Conservation (phyloP, 768 basidiomycete genomes). For the Lactarius evosmus region DNA sequence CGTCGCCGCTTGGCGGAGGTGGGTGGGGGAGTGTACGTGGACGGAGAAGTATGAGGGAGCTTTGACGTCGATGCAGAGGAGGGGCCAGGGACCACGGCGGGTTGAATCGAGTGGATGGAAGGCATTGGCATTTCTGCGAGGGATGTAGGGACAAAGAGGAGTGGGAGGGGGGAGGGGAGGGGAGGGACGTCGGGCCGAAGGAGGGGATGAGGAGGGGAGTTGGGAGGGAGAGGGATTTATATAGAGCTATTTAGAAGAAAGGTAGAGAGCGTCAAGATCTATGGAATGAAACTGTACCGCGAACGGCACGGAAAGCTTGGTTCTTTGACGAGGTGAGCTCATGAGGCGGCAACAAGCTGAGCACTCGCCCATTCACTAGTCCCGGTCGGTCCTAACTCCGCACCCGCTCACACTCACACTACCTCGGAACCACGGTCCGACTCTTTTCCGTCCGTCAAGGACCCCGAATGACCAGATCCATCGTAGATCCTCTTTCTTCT, state of each 20-base stretch:
- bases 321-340: conserved; percentile 21
- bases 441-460: not conserved
- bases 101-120: not conserved
- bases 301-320: not conserved
- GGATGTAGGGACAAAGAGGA: conserved; percentile 16
- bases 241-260: conserved; percentile 3
- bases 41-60: not conserved
- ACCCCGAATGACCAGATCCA: not conserved
- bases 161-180: not conserved
- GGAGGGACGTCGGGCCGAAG: conserved; percentile 6
- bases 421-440: conserved; percentile 14
- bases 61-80: conserved; percentile 1
- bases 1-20: conserved; percentile 36
- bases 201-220: conserved; percentile 3
- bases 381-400: conserved; percentile 18
- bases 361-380: no score
- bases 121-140: conserved; percentile 18
- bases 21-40: not conserved
- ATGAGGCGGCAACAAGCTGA: not conserved
- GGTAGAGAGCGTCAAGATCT: not conserved
- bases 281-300: not conserved
- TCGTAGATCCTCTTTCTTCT: not conserved
- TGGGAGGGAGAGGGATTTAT: conserved; percentile 3
- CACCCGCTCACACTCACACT: no score
- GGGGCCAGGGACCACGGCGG: not conserved